Evolutionary conservation across 331 rosid species (phyloP).

Genomic region (Phaseolus coccineus): DNA sequence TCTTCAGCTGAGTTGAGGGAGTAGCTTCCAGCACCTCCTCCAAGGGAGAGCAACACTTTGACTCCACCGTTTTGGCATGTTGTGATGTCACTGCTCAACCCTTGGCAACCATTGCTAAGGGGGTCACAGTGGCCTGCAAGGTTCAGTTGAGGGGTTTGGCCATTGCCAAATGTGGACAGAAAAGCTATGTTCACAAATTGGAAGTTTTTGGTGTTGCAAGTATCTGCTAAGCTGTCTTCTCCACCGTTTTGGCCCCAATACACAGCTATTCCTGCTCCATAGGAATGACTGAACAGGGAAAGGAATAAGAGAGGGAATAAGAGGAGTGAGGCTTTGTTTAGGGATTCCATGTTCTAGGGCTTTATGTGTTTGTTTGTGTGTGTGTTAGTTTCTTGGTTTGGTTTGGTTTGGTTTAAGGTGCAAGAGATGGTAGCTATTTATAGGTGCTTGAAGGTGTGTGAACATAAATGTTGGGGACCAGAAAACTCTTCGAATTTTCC

Average conservation of each 20-base stretch:
- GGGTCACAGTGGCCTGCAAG: constrained; percentile 51
- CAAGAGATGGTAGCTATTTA: constrained; percentile 1
- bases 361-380: neutral
- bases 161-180: constrained; percentile 46
- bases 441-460: constrained; percentile 15
- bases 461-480: neutral
- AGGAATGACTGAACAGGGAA: constrained; percentile 13
- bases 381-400: neutral
- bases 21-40: constrained; percentile 45
- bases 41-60: constrained; percentile 60
- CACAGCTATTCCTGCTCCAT: constrained; percentile 20
- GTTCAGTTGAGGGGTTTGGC: constrained; percentile 46
- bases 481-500: neutral
- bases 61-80: constrained; percentile 54
- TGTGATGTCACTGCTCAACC: constrained; percentile 45
- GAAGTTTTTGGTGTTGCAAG: constrained; percentile 34
- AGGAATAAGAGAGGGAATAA: constrained; percentile 28
- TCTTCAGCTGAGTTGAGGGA: constrained; percentile 48
- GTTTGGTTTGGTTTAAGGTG: neutral
- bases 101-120: constrained; percentile 23
- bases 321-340: constrained; percentile 35
- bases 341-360: constrained; percentile 28
- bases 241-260: constrained; percentile 39
- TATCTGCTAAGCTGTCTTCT: constrained; percentile 20
- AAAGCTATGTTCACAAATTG: constrained; percentile 40